Conservation (phyloP, 495 filamentous ascomycete species). For the Talaromyces wortmannii region DNA sequence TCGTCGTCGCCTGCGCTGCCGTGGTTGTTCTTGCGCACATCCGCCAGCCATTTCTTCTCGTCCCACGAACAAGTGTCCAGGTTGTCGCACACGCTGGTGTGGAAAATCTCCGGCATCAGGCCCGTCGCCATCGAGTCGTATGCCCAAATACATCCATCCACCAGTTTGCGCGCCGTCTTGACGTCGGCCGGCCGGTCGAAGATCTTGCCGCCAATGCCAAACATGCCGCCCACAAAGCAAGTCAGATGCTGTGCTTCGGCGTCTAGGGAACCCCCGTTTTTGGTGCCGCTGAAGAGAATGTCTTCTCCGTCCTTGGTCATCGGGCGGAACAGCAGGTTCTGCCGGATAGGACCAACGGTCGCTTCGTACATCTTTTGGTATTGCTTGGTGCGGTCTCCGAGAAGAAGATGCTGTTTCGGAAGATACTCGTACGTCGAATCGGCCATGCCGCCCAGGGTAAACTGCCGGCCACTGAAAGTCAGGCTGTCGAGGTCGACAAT, state of each 20-base stretch:
- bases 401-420: conserved; percentile 71
- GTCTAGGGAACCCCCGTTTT: conserved; percentile 18
- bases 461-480: conserved; percentile 44
- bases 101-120: conserved; percentile 55
- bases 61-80: conserved; percentile 48
- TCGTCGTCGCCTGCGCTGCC: conserved; percentile 23
- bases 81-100: conserved; percentile 42
- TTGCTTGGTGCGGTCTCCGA: conserved; percentile 72
- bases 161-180: conserved; percentile 44
- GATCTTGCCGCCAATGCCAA: conserved; percentile 52
- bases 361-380: conserved; percentile 75
- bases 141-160: conserved; percentile 54
- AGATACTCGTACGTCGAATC: conserved; percentile 97
- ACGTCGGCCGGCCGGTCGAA: conserved; percentile 50
- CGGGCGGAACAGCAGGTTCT: conserved; percentile 72
- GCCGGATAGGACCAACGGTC: conserved; percentile 60
- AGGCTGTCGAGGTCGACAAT: conserved; percentile 56
- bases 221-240: conserved; percentile 57
- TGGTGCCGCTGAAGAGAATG: conserved; percentile 66
- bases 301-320: conserved; percentile 72
- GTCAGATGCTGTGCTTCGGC: conserved; percentile 49
- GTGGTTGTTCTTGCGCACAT: conserved; percentile 15
- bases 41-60: conserved; percentile 39
- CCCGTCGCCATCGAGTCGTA: conserved; percentile 51
- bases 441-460: conserved; percentile 77